phyloP scores from a whole-genome alignment of 331 rosid species.

The Spiraea crenata region DNA sequence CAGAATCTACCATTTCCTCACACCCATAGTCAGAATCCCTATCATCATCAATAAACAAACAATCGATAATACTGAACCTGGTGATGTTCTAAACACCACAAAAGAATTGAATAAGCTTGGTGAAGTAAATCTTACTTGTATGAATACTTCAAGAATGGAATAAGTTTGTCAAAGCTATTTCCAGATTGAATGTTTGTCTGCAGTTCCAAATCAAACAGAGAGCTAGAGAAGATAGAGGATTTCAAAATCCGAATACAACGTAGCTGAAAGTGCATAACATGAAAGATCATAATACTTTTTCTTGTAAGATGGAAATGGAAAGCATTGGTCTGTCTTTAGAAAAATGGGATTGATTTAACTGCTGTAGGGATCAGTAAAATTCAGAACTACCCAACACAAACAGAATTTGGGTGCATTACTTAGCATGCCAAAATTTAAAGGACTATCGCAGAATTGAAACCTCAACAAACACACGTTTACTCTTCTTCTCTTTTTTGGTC shows the following conservation, averaged over 20 bases:
- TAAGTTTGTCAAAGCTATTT: conserved; percentile 68
- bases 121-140: conserved; percentile 54
- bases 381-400: background rate
- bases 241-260: background rate
- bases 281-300: background rate
- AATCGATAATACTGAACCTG: conserved; percentile 15
- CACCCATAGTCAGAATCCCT: conserved; percentile 61
- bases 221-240: conserved; percentile 3
- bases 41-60: conserved; percentile 19
- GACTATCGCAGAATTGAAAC: background rate
- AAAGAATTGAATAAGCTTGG: conserved; percentile 10
- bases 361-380: background rate
- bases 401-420: background rate
- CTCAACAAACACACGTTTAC: conserved; percentile 3
- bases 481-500: too few species aligned
- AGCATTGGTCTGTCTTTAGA: background rate
- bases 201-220: conserved; percentile 26
- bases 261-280: background rate
- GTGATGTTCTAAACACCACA: conserved; percentile 9
- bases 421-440: background rate
- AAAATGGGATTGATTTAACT: background rate
- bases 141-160: conserved; percentile 78
- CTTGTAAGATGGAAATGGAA: background rate
- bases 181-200: conserved; percentile 68
- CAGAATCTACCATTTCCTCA: conserved; percentile 51